A percentile compares a stretch with the other conserved stretches of the same genome.
Evolutionary conservation across 441 rosid genomes (phyloP).

Genomic region (Mallotus japonicus): DNA sequence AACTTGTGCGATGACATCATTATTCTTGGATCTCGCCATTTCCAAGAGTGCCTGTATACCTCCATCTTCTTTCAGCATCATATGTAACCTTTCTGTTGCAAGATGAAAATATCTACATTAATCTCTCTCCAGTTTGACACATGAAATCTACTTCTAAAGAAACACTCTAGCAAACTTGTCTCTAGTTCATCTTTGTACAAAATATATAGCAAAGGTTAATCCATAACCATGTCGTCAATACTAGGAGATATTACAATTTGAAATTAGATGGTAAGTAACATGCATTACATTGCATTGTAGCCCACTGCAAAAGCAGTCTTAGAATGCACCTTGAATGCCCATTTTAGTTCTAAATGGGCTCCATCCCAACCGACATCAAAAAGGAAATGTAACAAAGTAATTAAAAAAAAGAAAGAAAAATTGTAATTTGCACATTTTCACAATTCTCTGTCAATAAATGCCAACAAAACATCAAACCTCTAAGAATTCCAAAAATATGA

Average conservation of each 20-base stretch:
- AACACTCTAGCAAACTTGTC: neutral
- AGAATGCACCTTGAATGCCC: neutral
- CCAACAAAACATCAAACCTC: neutral
- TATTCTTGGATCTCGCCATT: constrained; percentile 54
- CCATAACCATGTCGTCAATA: neutral
- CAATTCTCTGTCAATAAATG: neutral
- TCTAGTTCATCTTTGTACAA: neutral
- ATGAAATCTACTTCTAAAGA: neutral
- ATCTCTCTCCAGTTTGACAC: too few relatives aligned
- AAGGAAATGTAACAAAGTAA: neutral
- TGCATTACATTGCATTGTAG: neutral
- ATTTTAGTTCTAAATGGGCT: neutral
- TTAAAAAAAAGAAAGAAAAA: neutral
- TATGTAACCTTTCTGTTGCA: constrained; percentile 60
- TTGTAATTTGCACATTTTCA: neutral
- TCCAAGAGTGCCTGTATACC: constrained; percentile 70
- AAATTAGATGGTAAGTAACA: neutral
- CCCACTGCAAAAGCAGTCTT: neutral
- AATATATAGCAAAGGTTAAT: neutral
- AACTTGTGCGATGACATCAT: constrained; percentile 80
- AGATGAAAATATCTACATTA: constrained; percentile 10
- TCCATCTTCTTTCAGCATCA: constrained; percentile 73
- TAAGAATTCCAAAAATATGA: neutral
- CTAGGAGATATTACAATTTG: too few relatives aligned
- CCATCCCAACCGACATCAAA: neutral